Conservation (phyloP, 371 early-diverging fungal genomes). For the Zychaea mexicana region DNA sequence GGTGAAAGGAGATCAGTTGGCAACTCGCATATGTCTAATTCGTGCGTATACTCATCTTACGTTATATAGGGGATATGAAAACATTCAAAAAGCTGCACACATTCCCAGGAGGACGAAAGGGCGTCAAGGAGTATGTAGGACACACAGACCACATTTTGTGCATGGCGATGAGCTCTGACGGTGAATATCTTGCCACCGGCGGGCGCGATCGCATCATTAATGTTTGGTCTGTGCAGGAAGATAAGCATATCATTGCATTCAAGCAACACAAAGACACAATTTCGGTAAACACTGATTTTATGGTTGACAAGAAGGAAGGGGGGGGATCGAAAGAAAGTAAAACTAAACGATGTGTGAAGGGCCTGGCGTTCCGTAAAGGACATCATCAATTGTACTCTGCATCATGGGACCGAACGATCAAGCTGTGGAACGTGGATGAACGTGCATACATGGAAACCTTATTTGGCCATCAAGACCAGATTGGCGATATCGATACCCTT, state of each 20-base stretch:
- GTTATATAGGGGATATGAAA: conserved; percentile 55
- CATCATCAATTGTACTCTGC: conserved; percentile 89
- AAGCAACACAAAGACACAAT: conserved; percentile 92
- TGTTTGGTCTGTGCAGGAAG: conserved; percentile 84
- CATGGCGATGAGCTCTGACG: conserved; percentile 83
- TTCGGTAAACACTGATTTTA: conserved; percentile 54
- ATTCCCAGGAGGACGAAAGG: conserved; percentile 76
- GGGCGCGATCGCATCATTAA: conserved; percentile 90
- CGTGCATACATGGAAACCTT: conserved; percentile 93
- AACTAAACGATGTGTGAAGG: conserved; percentile 31
- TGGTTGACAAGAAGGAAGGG: too few relatives aligned
- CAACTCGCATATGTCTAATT: too few relatives aligned
- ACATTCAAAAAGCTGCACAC: conserved; percentile 61
- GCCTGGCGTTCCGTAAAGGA: conserved; percentile 86
- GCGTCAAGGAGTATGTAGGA: conserved; percentile 73
- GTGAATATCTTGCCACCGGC: conserved; percentile 80
- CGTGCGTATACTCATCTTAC: neutral
- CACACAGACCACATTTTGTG: conserved; percentile 84
- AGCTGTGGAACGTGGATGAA: conserved; percentile 95
- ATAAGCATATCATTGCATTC: conserved; percentile 73
- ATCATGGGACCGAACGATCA: conserved; percentile 92
- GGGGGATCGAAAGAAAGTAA: neutral
- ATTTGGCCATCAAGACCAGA: conserved; percentile 96
- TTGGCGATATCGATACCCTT: conserved; percentile 79
- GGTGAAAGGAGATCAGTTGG: too few relatives aligned